Conservation (phyloP, 306 rosid genomes). For the Sophora flavescens region DNA sequence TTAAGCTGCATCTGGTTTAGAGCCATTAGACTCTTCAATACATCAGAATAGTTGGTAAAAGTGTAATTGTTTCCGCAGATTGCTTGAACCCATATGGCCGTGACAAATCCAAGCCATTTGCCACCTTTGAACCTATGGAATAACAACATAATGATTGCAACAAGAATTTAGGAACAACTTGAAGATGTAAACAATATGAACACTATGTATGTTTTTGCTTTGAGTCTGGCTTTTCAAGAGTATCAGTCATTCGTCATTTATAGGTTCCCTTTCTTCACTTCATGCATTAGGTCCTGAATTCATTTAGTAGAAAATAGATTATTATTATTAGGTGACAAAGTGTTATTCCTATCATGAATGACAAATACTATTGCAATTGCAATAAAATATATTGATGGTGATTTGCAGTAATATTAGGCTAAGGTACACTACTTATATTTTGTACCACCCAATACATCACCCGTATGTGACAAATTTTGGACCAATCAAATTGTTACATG, state of each 20-base stretch:
- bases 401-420: not conserved
- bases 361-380: not conserved
- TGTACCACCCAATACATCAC: too few species aligned
- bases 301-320: not conserved
- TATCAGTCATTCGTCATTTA: conserved; percentile 22
- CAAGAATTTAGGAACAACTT: not conserved
- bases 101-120: conserved; percentile 63
- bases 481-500: too few species aligned
- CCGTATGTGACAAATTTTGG: too few species aligned
- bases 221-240: not conserved
- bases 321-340: conserved; percentile 13
- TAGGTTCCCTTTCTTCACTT: not conserved
- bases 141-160: conserved; percentile 36
- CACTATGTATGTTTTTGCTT: not conserved
- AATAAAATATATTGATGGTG: not conserved
- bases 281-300: not conserved
- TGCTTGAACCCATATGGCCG: conserved; percentile 65
- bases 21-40: conserved; percentile 53
- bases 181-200: conserved; percentile 5
- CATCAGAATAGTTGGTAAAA: conserved; percentile 56
- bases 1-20: conserved; percentile 58
- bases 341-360: not conserved
- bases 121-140: conserved; percentile 28
- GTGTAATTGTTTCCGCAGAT: conserved; percentile 59
- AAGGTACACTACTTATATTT: too few species aligned